phyloP scores from a whole-genome alignment of 345 rosid species.

The Hirschfeldia incana region DNA sequence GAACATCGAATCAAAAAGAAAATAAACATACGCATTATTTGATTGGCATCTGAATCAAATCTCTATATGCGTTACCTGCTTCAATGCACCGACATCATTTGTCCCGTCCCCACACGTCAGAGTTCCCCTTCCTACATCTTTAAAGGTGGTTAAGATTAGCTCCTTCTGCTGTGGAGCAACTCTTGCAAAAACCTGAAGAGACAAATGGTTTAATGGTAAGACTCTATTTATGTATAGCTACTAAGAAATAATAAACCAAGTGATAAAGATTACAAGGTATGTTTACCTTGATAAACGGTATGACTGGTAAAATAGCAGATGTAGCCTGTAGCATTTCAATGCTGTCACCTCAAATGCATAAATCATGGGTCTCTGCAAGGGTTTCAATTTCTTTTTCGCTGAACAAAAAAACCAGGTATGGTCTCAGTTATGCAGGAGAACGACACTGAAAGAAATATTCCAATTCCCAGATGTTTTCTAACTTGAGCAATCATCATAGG shows the following conservation, averaged over 20 bases:
- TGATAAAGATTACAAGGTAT: conserved; percentile 1
- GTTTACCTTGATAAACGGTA: conserved; percentile 87
- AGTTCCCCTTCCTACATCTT: conserved; percentile 85
- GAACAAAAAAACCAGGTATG: conserved; percentile 37
- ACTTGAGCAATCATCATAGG: too few relatives aligned
- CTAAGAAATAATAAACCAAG: conserved; percentile 6
- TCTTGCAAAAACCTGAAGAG: conserved; percentile 89
- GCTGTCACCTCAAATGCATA: conserved; percentile 95
- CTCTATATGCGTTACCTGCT: conserved; percentile 59
- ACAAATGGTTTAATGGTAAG: neutral
- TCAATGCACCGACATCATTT: conserved; percentile 98
- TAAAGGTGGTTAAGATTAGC: conserved; percentile 85
- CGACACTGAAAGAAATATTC: neutral
- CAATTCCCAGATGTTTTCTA: neutral
- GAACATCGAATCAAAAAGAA: neutral
- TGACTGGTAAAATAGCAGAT: conserved; percentile 69
- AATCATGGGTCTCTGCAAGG: conserved; percentile 81
- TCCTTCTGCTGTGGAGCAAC: conserved; percentile 99
- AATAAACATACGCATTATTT: neutral
- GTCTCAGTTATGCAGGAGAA: conserved; percentile 22
- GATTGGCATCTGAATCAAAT: neutral
- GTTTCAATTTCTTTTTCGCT: conserved; percentile 77
- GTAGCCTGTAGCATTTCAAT: conserved; percentile 91
- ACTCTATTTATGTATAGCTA: conserved; percentile 9
- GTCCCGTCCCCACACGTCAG: conserved; percentile 99